These are phyloP conservation scores for Tilletia indica DNA, from an alignment of 1,284 basidiomycete genomes.

Conservation along the genomic window DNA sequence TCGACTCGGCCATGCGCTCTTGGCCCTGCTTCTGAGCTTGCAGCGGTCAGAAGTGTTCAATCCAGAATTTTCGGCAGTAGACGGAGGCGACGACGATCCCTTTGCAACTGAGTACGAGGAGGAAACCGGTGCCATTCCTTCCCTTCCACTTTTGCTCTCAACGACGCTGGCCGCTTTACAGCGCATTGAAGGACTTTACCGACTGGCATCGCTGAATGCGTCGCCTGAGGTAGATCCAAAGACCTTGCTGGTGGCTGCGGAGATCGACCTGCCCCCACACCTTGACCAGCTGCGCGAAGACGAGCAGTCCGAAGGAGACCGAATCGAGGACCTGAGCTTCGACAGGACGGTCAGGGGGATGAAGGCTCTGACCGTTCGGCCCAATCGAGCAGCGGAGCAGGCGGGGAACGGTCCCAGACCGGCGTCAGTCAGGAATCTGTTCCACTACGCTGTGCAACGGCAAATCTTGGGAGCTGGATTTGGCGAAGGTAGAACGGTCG, in stretches of 20 bases:
- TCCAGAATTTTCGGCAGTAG: neutral
- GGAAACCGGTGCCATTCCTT: neutral
- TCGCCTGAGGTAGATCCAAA: neutral
- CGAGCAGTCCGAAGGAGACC: neutral
- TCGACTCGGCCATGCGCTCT: neutral
- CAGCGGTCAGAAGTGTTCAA: slow-evolving; percentile 4
- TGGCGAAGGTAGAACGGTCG: too few species aligned
- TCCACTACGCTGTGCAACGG: neutral
- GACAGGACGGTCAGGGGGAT: slow-evolving; percentile 7
- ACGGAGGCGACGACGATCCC: neutral
- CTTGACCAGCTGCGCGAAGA: neutral
- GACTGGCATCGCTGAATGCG: neutral
- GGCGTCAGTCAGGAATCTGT: slow-evolving; percentile 8
- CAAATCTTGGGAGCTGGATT: neutral
- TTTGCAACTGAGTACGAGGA: neutral
- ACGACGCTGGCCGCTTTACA: neutral
- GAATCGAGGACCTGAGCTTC: slow-evolving; percentile 1
- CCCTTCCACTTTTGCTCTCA: slow-evolving; percentile 1
- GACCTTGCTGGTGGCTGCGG: slow-evolving; percentile 2
- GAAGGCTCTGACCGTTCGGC: neutral
- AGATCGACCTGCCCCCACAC: neutral
- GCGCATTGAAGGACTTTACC: slow-evolving; percentile 5
- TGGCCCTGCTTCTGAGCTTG: slow-evolving; percentile 6
- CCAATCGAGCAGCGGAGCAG: neutral
- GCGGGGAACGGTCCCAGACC: neutral